Percentiles rank a stretch among this genome's conserved stretches.
Evolutionary conservation across 805 yeast genomes (phyloP).

Genomic region (Clavispora asparagi): DNA sequence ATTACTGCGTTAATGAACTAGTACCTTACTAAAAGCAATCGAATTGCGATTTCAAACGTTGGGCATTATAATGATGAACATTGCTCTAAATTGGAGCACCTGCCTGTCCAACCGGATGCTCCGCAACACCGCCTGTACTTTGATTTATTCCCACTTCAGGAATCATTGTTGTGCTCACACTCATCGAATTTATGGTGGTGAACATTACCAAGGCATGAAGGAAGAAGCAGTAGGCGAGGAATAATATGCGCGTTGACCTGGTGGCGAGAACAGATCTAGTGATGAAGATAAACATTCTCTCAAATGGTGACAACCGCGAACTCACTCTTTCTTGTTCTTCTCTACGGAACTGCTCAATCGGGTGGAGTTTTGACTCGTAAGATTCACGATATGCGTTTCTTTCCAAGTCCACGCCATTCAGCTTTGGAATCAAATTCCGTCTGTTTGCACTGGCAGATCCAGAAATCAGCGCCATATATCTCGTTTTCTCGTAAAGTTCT

Average conservation of each 20-base stretch:
- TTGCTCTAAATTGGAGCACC: not conserved
- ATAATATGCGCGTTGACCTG: conserved; percentile 63
- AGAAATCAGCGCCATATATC: conserved; percentile 56
- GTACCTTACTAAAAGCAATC: not conserved
- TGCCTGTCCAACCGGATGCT: not conserved
- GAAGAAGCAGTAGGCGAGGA: conserved; percentile 67
- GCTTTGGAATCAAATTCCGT: conserved; percentile 23
- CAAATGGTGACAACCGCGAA: conserved; percentile 69
- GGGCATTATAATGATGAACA: too few species aligned
- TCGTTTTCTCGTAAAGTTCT: conserved; percentile 71
- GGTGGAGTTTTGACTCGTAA: conserved; percentile 77
- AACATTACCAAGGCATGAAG: conserved; percentile 71
- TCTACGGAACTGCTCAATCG: conserved; percentile 76
- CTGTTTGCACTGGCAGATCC: conserved; percentile 1
- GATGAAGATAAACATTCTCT: conserved; percentile 67
- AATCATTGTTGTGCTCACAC: conserved; percentile 38
- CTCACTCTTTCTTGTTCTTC: conserved; percentile 72
- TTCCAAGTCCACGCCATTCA: conserved; percentile 45
- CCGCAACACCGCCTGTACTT: conserved; percentile 39
- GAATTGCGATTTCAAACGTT: not conserved
- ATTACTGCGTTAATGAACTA: too few species aligned
- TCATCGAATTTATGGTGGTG: conserved; percentile 52
- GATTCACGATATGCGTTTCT: conserved; percentile 50
- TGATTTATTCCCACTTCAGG: conserved; percentile 41
- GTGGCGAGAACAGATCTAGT: conserved; percentile 75